phyloP scores from a whole-genome alignment of 2,329 filamentous ascomycete genomes.

The Ascochyta viciae-villosae region DNA sequence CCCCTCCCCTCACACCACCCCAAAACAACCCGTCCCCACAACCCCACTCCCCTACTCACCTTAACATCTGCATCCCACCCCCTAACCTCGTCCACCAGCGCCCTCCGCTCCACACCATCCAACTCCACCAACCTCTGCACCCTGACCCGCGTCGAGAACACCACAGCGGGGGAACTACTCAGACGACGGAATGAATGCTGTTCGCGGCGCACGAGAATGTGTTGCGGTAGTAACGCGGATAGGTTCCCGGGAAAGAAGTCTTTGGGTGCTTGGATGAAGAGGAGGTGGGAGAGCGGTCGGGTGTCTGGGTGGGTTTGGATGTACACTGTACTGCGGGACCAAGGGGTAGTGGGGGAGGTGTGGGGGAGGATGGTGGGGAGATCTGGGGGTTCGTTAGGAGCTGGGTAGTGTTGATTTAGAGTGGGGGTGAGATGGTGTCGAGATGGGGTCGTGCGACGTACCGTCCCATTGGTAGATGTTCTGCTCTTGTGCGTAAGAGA shows the following conservation, averaged over 20 bases:
- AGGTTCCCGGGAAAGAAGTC: constrained; percentile 40
- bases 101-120: constrained; percentile 9
- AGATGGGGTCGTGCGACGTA: constrained; percentile 51
- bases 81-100: constrained; percentile 28
- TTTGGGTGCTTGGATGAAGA: constrained; percentile 55
- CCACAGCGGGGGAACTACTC: constrained; percentile 53
- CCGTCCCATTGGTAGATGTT: constrained; percentile 60
- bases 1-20: constrained; percentile 7
- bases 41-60: background rate
- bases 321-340: constrained; percentile 57
- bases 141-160: constrained; percentile 60
- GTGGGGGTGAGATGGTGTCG: constrained; percentile 21
- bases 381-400: constrained; percentile 19
- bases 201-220: constrained; percentile 58
- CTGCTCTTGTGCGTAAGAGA: constrained; percentile 54
- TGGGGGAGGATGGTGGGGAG: constrained; percentile 19
- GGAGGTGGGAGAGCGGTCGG: constrained; percentile 49
- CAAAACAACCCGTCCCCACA: constrained; percentile 4
- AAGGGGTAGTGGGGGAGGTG: constrained; percentile 54
- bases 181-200: constrained; percentile 59
- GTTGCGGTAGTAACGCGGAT: constrained; percentile 36
- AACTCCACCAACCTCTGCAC: constrained; percentile 42
- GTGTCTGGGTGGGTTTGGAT: constrained; percentile 55
- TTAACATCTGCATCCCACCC: constrained; percentile 24
- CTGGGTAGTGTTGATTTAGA: background rate